Conservation (phyloP, 208 protist species). For the Trypanosoma brucei region DNA sequence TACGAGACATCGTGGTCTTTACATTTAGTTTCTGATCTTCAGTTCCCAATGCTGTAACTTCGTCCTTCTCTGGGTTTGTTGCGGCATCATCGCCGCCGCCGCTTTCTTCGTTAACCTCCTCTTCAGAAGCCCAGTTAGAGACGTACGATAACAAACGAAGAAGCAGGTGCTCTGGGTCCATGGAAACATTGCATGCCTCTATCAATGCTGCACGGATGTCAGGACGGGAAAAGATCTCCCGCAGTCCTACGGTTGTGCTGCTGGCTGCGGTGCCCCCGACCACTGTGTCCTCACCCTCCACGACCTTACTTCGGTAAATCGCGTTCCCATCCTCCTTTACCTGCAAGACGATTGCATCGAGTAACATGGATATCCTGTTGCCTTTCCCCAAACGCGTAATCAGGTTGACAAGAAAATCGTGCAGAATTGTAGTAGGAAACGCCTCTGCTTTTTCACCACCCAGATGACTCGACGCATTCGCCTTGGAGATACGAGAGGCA, state of each 20-base stretch:
- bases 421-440: constrained; percentile 18
- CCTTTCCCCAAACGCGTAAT: constrained; percentile 32
- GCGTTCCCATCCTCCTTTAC: neutral
- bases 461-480: neutral
- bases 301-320: neutral
- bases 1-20: neutral
- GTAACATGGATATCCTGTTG: constrained; percentile 70
- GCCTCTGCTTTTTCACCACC: neutral
- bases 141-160: constrained; percentile 33
- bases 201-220: constrained; percentile 34
- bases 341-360: constrained; percentile 42
- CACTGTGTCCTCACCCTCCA: neutral
- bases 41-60: constrained; percentile 6
- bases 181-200: constrained; percentile 35
- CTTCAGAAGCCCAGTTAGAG: constrained; percentile 14
- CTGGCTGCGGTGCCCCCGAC: neutral
- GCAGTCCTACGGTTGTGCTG: constrained; percentile 23
- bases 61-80: neutral
- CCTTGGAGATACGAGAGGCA: constrained; percentile 34
- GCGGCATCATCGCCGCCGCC: constrained; percentile 7
- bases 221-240: constrained; percentile 33
- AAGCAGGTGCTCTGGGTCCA: constrained; percentile 64
- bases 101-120: no score
- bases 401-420: constrained; percentile 51
- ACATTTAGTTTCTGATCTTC: neutral